These are phyloP conservation scores for Carex cristatella DNA, from an alignment of 176 grass and related monocot species.

Conservation along the genomic window DNA sequence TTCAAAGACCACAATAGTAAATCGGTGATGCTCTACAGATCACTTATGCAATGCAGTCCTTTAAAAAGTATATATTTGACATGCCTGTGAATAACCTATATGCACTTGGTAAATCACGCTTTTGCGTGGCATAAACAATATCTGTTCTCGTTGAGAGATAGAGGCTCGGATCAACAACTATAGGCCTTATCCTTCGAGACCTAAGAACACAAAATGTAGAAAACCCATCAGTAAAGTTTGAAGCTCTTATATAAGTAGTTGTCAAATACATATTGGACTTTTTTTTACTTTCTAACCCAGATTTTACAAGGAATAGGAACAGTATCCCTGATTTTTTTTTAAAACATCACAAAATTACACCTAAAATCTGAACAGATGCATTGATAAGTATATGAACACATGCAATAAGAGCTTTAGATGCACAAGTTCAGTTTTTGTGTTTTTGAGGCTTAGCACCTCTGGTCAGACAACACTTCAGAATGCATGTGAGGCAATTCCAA, in stretches of 20 bases:
- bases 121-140: constrained; percentile 89
- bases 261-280: neutral
- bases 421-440: neutral
- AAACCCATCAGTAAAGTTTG: constrained; percentile 15
- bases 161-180: constrained; percentile 83
- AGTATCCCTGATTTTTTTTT: neutral
- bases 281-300: neutral
- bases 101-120: constrained; percentile 67
- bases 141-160: constrained; percentile 84
- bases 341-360: neutral
- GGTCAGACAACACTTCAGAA: neutral
- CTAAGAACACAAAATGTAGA: constrained; percentile 35
- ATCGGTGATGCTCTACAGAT: neutral
- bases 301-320: neutral
- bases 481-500: neutral
- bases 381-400: neutral
- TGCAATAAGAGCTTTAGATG: neutral
- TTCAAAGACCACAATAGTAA: neutral
- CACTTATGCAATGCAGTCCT: neutral
- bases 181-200: constrained; percentile 66
- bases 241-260: neutral
- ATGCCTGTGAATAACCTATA: constrained; percentile 79
- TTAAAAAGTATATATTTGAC: neutral
- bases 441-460: neutral
- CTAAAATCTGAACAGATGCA: neutral